phyloP scores from a whole-genome alignment of 163 green algal species.

The Scenedesmus sp. region DNA sequence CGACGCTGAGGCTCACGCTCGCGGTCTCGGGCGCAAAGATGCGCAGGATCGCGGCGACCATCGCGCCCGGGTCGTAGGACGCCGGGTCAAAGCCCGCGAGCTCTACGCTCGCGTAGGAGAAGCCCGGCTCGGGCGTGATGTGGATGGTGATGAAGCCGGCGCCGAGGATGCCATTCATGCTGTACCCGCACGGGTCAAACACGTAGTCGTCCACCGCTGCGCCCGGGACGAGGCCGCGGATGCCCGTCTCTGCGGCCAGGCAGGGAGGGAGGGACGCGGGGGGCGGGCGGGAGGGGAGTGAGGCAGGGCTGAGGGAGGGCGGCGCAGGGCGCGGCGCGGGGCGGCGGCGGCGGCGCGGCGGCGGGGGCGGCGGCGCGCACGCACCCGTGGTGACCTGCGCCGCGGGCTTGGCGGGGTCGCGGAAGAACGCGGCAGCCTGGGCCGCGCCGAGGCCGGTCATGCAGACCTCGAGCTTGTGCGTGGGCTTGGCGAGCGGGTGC shows the following conservation, averaged over 20 bases:
- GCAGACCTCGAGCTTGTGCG: constrained; percentile 95
- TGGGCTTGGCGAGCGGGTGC: constrained; percentile 43
- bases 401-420: constrained; percentile 49
- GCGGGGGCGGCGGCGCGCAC: not conserved
- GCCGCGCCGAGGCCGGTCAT: constrained; percentile 89
- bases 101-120: constrained; percentile 95
- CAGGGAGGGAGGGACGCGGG: too few relatives aligned
- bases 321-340: not conserved
- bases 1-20: constrained; percentile 76
- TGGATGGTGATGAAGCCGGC: constrained; percentile 94
- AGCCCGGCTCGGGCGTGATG: constrained; percentile 95
- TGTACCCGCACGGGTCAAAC: constrained; percentile 99
- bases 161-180: constrained; percentile 94
- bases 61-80: constrained; percentile 50
- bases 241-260: constrained; percentile 72
- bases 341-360: too few relatives aligned
- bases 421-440: constrained; percentile 75
- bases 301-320: constrained; percentile 72
- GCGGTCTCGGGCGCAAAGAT: constrained; percentile 81
- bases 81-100: constrained; percentile 62
- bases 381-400: not conserved
- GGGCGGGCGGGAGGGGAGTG: too few relatives aligned
- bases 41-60: constrained; percentile 63
- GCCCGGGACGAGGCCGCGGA: constrained; percentile 60
- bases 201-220: constrained; percentile 95